Percentiles rank a stretch among this genome's conserved stretches.
Evolutionary conservation across 768 basidiomycete species (phyloP).

Genomic region (Pulveroboletus frians): DNA sequence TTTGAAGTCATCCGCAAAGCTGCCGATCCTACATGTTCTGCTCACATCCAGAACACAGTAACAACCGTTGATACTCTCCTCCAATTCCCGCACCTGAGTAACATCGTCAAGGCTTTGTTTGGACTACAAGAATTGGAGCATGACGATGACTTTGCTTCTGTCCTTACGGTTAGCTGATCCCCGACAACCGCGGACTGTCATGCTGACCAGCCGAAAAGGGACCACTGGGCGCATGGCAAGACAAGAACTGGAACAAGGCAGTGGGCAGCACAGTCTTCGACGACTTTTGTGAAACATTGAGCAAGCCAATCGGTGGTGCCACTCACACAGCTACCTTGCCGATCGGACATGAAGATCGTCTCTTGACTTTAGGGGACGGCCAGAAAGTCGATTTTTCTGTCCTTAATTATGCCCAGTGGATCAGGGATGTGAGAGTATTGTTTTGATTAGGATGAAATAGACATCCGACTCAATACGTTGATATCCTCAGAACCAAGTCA

Average conservation of each 20-base stretch:
- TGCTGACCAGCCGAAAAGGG: conserved; percentile 30
- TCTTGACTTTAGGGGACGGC: conserved; percentile 42
- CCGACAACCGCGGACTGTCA: conserved; percentile 14
- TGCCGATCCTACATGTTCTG: conserved; percentile 59
- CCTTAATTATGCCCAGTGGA: conserved; percentile 71
- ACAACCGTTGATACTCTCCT: conserved; percentile 60
- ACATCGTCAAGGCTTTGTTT: conserved; percentile 65
- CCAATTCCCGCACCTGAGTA: conserved; percentile 40
- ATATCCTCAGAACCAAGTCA: conserved; percentile 44
- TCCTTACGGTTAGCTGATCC: conserved; percentile 48
- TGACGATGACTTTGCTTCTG: conserved; percentile 73
- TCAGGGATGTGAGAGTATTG: conserved; percentile 51
- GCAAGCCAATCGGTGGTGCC: conserved; percentile 36
- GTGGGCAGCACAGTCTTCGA: conserved; percentile 61
- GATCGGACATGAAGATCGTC: conserved; percentile 45
- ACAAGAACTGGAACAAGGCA: conserved; percentile 79
- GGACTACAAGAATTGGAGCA: conserved; percentile 64
- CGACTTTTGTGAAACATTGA: conserved; percentile 59
- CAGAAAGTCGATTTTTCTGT: conserved; percentile 54
- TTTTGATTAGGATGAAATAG: neutral
- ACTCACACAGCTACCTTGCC: conserved; percentile 36
- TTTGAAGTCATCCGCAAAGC: conserved; percentile 73
- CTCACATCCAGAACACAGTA: conserved; percentile 53
- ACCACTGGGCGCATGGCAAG: conserved; percentile 75
- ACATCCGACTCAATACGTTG: neutral